phyloP scores from a whole-genome alignment of 2,329 filamentous ascomycete species.

The Bipolaris gigantea region DNA sequence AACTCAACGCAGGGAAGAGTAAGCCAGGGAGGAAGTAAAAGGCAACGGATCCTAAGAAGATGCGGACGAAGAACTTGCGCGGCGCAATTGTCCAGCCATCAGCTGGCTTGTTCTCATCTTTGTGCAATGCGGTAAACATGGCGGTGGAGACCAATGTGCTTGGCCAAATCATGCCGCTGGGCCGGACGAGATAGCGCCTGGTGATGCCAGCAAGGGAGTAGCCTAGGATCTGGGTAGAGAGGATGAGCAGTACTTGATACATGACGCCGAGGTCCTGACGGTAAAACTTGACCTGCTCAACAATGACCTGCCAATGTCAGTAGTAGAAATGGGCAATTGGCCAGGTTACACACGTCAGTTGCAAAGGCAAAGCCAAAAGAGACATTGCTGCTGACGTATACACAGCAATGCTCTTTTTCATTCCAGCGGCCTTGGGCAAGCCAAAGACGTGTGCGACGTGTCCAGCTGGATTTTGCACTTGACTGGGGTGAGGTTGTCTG shows the following conservation, averaged over 20 bases:
- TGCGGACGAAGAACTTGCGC: constrained; percentile 79
- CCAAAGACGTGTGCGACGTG: constrained; percentile 65
- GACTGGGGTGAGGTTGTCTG: constrained; percentile 19
- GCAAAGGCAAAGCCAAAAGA: constrained; percentile 89
- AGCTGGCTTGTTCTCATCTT: constrained; percentile 77
- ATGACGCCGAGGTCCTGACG: constrained; percentile 74
- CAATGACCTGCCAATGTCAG: constrained; percentile 63
- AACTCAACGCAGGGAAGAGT: constrained; percentile 80
- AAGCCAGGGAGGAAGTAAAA: constrained; percentile 88
- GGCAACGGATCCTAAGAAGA: constrained; percentile 70
- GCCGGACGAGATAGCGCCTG: constrained; percentile 77
- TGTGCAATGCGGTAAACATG: constrained; percentile 87
- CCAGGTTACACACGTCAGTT: constrained; percentile 62
- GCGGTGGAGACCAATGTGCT: constrained; percentile 84
- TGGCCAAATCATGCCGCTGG: constrained; percentile 90
- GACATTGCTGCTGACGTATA: constrained; percentile 87
- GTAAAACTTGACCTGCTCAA: constrained; percentile 88
- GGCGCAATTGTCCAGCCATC: constrained; percentile 81
- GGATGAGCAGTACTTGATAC: constrained; percentile 80
- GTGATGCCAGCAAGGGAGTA: constrained; percentile 85
- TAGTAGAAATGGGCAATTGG: background rate
- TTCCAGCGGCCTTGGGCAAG: constrained; percentile 81
- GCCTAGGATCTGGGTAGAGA: constrained; percentile 84
- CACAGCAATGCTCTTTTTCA: constrained; percentile 84
- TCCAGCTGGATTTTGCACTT: constrained; percentile 25